A percentile compares a stretch with the other conserved stretches of the same genome.
Evolutionary conservation across 345 rosid species (phyloP).

Genomic region (Euphorbia tirucalli): DNA sequence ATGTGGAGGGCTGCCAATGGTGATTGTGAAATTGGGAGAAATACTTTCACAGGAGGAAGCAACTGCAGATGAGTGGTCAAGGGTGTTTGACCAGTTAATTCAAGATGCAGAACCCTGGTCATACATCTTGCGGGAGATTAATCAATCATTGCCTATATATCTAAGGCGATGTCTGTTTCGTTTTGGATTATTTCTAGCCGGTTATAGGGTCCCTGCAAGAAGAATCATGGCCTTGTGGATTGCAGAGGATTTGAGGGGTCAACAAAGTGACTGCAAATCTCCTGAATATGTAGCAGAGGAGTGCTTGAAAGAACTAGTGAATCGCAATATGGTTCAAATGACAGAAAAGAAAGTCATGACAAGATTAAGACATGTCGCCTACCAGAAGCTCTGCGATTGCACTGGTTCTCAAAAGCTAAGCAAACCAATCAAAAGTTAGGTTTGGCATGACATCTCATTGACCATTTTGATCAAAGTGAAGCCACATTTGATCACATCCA

Average conservation of each 20-base stretch:
- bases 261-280: too few relatives aligned
- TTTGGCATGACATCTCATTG: neutral
- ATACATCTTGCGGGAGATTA: constrained; percentile 16
- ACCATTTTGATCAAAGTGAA: constrained; percentile 1
- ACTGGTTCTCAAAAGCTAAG: constrained; percentile 1
- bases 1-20: constrained; percentile 15
- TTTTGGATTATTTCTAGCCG: constrained; percentile 22
- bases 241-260: constrained; percentile 9
- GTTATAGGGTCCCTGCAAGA: constrained; percentile 12
- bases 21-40: constrained; percentile 13
- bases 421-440: too few relatives aligned
- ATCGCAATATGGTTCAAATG: constrained; percentile 5
- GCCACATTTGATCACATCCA: neutral
- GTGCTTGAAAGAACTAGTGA: constrained; percentile 15
- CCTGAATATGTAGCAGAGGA: constrained; percentile 18
- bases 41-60: constrained; percentile 4
- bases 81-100: neutral
- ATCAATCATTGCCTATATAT: constrained; percentile 16
- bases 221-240: constrained; percentile 2
- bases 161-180: constrained; percentile 16
- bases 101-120: constrained; percentile 7
- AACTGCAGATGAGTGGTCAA: constrained; percentile 10
- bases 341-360: neutral
- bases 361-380: constrained; percentile 13
- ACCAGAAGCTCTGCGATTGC: neutral